These are phyloP conservation scores for Salix dunnii DNA, from an alignment of 345 rosid genomes.

Conservation along the genomic window DNA sequence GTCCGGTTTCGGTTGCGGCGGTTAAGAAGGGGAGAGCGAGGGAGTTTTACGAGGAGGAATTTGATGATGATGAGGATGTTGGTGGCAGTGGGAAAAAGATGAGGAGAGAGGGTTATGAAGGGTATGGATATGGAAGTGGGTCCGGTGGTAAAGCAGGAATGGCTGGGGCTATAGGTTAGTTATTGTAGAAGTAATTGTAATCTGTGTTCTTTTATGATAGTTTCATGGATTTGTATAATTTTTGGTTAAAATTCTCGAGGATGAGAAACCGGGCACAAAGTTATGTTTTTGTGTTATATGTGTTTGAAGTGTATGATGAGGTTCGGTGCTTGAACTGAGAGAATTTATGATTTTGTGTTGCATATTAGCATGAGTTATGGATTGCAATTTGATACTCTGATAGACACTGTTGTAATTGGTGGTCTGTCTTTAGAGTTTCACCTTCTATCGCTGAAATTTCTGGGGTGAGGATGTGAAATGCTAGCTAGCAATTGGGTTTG, in stretches of 20 bases:
- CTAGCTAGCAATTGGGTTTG: no score
- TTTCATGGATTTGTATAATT: background rate
- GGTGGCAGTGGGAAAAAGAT: slow-evolving; percentile 55
- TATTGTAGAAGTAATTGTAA: slow-evolving; percentile 8
- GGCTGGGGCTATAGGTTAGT: slow-evolving; percentile 47
- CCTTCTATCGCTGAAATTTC: no score
- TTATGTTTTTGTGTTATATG: background rate
- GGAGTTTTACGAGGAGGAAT: slow-evolving; percentile 57
- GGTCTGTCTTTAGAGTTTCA: no score
- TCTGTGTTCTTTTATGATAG: background rate
- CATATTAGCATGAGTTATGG: no score
- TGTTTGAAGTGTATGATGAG: background rate
- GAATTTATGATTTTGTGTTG: no score
- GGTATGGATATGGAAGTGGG: slow-evolving; percentile 45
- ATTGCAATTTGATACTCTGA: no score
- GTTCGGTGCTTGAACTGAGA: no score
- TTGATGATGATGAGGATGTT: slow-evolving; percentile 42
- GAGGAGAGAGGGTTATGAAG: slow-evolving; percentile 68
- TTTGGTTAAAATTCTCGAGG: background rate
- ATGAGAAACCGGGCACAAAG: background rate
- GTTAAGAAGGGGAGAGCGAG: slow-evolving; percentile 64
- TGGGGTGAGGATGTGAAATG: no score
- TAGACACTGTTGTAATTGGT: no score
- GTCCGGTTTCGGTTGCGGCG: slow-evolving; percentile 24
- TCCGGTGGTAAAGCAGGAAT: slow-evolving; percentile 55